Evolutionary conservation across 2,329 filamentous ascomycete species (phyloP).

Genomic region (Fusarium napiforme): DNA sequence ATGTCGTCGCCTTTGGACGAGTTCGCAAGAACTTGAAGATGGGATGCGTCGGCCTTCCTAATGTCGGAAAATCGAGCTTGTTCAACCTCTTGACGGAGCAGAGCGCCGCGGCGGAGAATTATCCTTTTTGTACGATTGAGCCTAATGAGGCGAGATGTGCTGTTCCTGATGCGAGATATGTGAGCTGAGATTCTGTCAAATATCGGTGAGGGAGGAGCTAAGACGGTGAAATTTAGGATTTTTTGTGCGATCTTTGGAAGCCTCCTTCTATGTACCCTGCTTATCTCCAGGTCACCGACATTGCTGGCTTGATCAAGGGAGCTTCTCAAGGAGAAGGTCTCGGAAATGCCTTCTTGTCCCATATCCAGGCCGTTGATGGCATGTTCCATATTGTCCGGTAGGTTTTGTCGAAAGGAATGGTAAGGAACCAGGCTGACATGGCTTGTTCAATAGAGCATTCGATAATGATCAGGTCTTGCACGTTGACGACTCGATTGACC

Average conservation of each 20-base stretch:
- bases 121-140: slow-evolving; percentile 60
- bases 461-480: slow-evolving; percentile 59
- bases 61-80: slow-evolving; percentile 58
- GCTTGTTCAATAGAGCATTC: slow-evolving; percentile 49
- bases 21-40: slow-evolving; percentile 59
- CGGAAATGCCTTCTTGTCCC: slow-evolving; percentile 58
- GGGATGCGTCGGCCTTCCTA: slow-evolving; percentile 59
- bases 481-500: slow-evolving; percentile 59
- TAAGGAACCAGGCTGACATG: background rate
- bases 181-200: slow-evolving; percentile 41
- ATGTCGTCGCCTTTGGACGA: slow-evolving; percentile 58
- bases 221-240: slow-evolving; percentile 49
- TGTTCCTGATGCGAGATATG: slow-evolving; percentile 57
- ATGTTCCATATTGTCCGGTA: slow-evolving; percentile 59
- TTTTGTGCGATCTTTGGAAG: slow-evolving; percentile 58
- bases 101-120: slow-evolving; percentile 58
- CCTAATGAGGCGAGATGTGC: slow-evolving; percentile 59
- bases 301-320: slow-evolving; percentile 58
- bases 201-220: background rate
- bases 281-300: slow-evolving; percentile 58
- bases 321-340: slow-evolving; percentile 57
- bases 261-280: slow-evolving; percentile 58
- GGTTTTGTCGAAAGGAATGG: background rate
- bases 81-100: slow-evolving; percentile 60
- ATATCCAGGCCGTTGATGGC: slow-evolving; percentile 59